phyloP scores from a whole-genome alignment of 1,284 basidiomycete genomes.

The Microbotryum intermedium region DNA sequence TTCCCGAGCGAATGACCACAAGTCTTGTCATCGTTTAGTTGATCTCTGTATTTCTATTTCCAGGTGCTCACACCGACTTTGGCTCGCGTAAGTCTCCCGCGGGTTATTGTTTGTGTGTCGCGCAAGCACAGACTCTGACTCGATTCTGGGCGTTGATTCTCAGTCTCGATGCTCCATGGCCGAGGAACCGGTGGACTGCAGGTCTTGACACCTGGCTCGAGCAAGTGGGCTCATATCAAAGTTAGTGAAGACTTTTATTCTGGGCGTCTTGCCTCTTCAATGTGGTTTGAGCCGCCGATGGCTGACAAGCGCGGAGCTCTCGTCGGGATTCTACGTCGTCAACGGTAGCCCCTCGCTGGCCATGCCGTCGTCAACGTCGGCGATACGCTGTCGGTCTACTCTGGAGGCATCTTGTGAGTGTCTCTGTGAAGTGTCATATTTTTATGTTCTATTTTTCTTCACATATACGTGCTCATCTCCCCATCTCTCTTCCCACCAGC shows the following conservation, averaged over 20 bases:
- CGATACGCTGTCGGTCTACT: conserved; percentile 32
- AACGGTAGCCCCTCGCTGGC: conserved; percentile 19
- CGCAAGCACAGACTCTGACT: not conserved
- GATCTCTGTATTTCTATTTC: not conserved
- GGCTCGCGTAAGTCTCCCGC: conserved; percentile 34
- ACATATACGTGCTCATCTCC: not conserved
- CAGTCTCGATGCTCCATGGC: conserved; percentile 29
- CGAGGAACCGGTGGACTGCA: conserved; percentile 33
- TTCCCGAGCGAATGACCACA: no score
- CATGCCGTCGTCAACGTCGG: conserved; percentile 34
- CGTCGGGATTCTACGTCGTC: no score
- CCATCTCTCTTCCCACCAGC: conserved; percentile 1
- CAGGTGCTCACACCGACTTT: conserved; percentile 44
- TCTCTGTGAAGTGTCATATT: no score
- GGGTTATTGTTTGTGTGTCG: no score
- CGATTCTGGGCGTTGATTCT: not conserved
- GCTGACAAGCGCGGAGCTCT: no score
- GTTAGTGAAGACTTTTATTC: no score
- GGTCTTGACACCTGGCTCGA: conserved; percentile 30
- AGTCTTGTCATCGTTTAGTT: not conserved
- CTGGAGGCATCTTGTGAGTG: conserved; percentile 38
- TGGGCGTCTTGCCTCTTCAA: no score
- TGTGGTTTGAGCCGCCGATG: no score
- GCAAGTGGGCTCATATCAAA: conserved; percentile 30
- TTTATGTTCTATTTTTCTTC: no score